phyloP scores from a whole-genome alignment of 352 stramenopile species.

The Pythium myriotylum region DNA sequence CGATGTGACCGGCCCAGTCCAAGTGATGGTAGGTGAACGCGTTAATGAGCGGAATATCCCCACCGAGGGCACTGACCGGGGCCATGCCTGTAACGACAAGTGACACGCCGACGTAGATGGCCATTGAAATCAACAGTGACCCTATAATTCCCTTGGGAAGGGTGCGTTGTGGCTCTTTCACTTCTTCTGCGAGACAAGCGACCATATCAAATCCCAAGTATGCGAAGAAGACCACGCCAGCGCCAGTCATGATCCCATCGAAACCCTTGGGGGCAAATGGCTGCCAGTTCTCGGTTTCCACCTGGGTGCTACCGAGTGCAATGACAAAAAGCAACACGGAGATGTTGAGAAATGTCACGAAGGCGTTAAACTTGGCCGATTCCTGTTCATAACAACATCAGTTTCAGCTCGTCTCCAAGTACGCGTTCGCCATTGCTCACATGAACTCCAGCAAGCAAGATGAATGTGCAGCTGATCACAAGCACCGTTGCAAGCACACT shows the following conservation, averaged over 20 bases:
- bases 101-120: slow-evolving; percentile 90
- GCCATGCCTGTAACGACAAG: slow-evolving; percentile 91
- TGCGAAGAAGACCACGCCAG: slow-evolving; percentile 91
- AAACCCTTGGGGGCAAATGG: slow-evolving; percentile 87
- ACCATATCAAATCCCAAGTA: slow-evolving; percentile 95
- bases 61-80: slow-evolving; percentile 65
- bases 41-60: slow-evolving; percentile 82
- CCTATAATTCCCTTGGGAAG: slow-evolving; percentile 92
- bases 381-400: slow-evolving; percentile 47
- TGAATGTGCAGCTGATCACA: slow-evolving; percentile 81
- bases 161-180: slow-evolving; percentile 87
- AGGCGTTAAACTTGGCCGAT: slow-evolving; percentile 91
- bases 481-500: slow-evolving; percentile 82
- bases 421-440: slow-evolving; percentile 41
- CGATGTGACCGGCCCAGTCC: slow-evolving; percentile 75
- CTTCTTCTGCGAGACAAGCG: slow-evolving; percentile 90
- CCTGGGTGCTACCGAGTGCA: slow-evolving; percentile 69
- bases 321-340: slow-evolving; percentile 92
- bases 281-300: slow-evolving; percentile 77
- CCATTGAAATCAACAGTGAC: slow-evolving; percentile 89
- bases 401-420: not conserved
- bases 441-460: slow-evolving; percentile 81
- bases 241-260: slow-evolving; percentile 87
- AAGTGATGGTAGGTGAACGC: slow-evolving; percentile 78
- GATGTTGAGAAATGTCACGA: slow-evolving; percentile 90